phyloP scores from a whole-genome alignment of 768 basidiomycete species.

The Naganishia vishniacii region DNA sequence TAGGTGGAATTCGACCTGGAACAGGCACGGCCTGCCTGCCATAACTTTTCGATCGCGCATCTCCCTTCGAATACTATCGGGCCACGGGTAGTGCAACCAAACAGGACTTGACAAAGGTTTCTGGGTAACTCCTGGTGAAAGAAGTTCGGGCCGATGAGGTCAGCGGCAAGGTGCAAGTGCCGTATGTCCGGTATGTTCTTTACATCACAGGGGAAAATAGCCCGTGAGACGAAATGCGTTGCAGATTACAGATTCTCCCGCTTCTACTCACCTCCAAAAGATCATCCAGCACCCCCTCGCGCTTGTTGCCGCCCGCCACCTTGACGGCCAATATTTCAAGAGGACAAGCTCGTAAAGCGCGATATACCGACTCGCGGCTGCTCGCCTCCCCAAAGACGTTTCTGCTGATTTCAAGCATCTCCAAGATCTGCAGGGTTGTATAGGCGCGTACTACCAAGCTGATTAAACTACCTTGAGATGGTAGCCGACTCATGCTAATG shows the following conservation, averaged over 20 bases:
- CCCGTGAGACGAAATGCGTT: too few species aligned
- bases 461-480: constrained; percentile 1
- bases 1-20: constrained; percentile 6
- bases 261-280: constrained; percentile 21
- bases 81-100: constrained; percentile 8
- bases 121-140: constrained; percentile 6
- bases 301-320: constrained; percentile 16
- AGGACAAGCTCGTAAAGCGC: neutral
- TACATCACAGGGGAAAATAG: too few species aligned
- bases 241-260: too few species aligned
- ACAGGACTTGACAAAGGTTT: constrained; percentile 6
- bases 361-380: neutral
- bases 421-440: constrained; percentile 14
- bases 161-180: constrained; percentile 16
- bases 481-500: constrained; percentile 15
- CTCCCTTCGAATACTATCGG: constrained; percentile 18
- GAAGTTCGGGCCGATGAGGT: constrained; percentile 19
- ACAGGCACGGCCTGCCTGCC: constrained; percentile 5
- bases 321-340: constrained; percentile 12
- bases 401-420: constrained; percentile 24
- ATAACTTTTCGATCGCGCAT: constrained; percentile 9
- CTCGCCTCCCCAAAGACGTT: constrained; percentile 3
- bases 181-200: constrained; percentile 20
- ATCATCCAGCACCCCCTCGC: constrained; percentile 18
- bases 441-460: neutral